A percentile compares a stretch with the other conserved stretches of the same genome.
Evolutionary conservation across 345 rosid genomes (phyloP).

Genomic region (Rhizophora apiculata): DNA sequence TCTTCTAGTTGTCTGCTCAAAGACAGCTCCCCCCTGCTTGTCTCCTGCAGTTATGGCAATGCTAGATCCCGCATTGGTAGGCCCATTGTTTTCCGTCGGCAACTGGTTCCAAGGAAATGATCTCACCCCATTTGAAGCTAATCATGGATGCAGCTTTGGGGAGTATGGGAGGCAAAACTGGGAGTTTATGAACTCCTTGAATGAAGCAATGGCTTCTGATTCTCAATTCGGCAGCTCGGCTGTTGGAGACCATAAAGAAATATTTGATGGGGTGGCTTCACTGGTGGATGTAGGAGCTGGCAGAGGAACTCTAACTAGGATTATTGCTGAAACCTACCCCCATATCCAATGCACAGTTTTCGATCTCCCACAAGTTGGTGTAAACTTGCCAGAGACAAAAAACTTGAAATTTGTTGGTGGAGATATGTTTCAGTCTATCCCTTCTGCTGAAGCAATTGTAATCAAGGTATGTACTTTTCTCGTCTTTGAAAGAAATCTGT

Average conservation of each 20-base stretch:
- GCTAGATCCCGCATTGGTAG: conserved; percentile 3
- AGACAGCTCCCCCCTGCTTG: conserved; percentile 2
- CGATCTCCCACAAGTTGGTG: conserved; percentile 22
- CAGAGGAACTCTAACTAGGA: conserved; percentile 19
- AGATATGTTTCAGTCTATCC: conserved; percentile 26
- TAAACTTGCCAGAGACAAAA: conserved; percentile 13
- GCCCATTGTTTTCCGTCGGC: conserved; percentile 6
- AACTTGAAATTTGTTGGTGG: conserved; percentile 25
- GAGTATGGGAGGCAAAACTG: conserved; percentile 12
- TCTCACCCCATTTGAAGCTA: conserved; percentile 11
- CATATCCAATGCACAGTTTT: conserved; percentile 18
- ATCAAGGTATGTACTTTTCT: conserved; percentile 19
- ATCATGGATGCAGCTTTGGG: conserved; percentile 21
- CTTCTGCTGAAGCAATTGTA: conserved; percentile 21
- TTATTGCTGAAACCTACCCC: conserved; percentile 12
- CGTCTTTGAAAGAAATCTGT: background rate
- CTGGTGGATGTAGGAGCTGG: conserved; percentile 27
- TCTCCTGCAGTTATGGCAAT: conserved; percentile 2
- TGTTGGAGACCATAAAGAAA: conserved; percentile 5
- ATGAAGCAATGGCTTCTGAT: conserved; percentile 28
- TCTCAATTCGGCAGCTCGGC: conserved; percentile 15
- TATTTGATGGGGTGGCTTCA: conserved; percentile 19
- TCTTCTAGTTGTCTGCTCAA: conserved; percentile 16
- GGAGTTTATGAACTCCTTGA: conserved; percentile 8
- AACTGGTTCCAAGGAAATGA: conserved; percentile 21